Conservation (phyloP, 169 alveolate genomes). For the Plasmodium adleri region DNA sequence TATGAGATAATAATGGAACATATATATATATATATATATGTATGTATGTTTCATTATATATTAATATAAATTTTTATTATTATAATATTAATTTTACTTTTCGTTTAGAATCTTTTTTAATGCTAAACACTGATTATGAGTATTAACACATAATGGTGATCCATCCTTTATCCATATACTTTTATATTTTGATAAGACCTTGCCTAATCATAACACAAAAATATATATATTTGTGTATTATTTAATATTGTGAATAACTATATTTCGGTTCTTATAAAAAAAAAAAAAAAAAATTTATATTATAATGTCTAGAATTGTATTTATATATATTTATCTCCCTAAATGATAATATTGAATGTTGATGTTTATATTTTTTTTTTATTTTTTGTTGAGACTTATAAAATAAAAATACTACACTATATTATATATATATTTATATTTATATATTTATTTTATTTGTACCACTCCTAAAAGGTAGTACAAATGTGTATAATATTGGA, state of each 20-base stretch:
- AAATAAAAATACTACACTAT: too few species aligned
- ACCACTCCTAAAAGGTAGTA: slow-evolving; percentile 80
- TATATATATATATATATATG: too few species aligned
- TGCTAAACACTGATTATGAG: slow-evolving; percentile 49
- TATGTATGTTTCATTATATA: background rate
- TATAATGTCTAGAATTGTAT: too few species aligned
- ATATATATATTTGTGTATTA: too few species aligned
- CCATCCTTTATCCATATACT: slow-evolving; percentile 76
- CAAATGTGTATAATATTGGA: slow-evolving; percentile 63
- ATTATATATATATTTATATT: background rate
- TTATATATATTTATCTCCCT: too few species aligned
- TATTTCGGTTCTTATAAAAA: too few species aligned
- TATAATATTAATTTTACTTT: slow-evolving; percentile 19
- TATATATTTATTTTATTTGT: background rate
- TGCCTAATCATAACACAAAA: slow-evolving; percentile 12
- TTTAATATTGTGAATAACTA: too few species aligned
- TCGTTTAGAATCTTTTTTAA: slow-evolving; percentile 41
- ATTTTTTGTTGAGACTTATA: too few species aligned
- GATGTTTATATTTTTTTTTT: too few species aligned
- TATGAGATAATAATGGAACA: too few species aligned
- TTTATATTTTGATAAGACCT: slow-evolving; percentile 45
- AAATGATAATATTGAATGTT: too few species aligned
- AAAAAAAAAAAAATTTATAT: too few species aligned
- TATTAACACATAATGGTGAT: slow-evolving; percentile 69
- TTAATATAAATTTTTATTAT: background rate